Evolutionary conservation across 176 grass and related monocot genomes (phyloP).

Genomic region (Aegilops longissima): DNA sequence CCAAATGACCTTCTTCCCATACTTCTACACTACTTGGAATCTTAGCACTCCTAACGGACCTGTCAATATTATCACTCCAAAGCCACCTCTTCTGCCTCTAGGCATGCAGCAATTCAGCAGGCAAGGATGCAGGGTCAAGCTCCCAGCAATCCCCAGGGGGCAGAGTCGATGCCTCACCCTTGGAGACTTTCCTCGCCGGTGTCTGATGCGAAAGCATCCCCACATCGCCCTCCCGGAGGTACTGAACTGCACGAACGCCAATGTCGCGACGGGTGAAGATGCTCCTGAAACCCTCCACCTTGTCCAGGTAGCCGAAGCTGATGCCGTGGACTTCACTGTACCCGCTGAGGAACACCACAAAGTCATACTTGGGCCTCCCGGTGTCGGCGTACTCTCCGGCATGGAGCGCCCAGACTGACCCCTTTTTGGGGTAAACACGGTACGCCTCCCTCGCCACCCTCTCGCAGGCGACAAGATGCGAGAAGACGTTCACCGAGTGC

Average conservation of each 20-base stretch:
- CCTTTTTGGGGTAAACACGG: constrained; percentile 75
- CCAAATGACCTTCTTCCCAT: constrained; percentile 7
- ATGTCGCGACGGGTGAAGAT: constrained; percentile 67
- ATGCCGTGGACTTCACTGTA: constrained; percentile 55
- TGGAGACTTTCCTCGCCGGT: constrained; percentile 57
- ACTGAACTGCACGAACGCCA: constrained; percentile 51
- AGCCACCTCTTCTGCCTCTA: not conserved
- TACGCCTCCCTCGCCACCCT: constrained; percentile 56
- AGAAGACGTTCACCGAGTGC: constrained; percentile 84
- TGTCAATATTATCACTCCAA: not conserved
- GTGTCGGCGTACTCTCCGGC: not conserved
- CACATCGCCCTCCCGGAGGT: constrained; percentile 46
- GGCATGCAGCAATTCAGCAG: constrained; percentile 48
- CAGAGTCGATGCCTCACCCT: constrained; percentile 36
- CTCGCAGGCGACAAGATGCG: constrained; percentile 60
- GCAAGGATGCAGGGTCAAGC: constrained; percentile 86
- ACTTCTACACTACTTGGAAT: not conserved
- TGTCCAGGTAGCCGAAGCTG: constrained; percentile 83
- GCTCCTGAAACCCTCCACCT: constrained; percentile 74
- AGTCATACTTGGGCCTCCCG: constrained; percentile 48
- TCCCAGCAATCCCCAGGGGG: constrained; percentile 75
- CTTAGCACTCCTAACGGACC: constrained; percentile 20
- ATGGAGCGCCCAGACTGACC: constrained; percentile 77
- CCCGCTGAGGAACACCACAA: constrained; percentile 71
- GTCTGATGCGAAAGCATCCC: constrained; percentile 72